Conservation (phyloP, 31 red algal species). For the Odonthalia washingtoniensis region DNA sequence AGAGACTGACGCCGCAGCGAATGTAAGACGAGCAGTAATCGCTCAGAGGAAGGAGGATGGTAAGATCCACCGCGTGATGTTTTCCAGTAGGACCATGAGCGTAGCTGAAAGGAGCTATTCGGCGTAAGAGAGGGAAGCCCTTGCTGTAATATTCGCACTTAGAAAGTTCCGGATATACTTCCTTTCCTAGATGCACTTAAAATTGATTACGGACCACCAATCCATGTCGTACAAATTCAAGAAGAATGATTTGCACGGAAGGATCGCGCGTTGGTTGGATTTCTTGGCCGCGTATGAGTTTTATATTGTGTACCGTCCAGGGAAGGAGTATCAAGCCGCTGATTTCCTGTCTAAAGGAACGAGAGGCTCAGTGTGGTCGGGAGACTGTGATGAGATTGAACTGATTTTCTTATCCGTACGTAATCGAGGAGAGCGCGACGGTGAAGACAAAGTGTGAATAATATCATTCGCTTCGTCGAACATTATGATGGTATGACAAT, state of each 20-base stretch:
- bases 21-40: not conserved
- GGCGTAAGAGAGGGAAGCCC: not conserved
- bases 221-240: not conserved
- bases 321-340: not conserved
- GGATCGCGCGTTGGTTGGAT: not conserved
- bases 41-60: not conserved
- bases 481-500: no score
- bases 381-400: not conserved
- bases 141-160: not conserved
- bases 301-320: not conserved
- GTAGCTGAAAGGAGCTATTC: not conserved
- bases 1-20: not conserved
- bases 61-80: not conserved
- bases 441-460: no score
- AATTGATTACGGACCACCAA: slow-evolving; percentile 10
- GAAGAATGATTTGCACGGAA: slow-evolving; percentile 23
- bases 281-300: slow-evolving; percentile 10
- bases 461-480: no score
- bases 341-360: not conserved
- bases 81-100: not conserved
- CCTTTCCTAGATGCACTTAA: not conserved
- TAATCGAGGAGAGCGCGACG: not conserved
- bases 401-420: not conserved
- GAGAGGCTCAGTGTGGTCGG: not conserved
- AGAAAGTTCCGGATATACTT: not conserved